These are phyloP conservation scores for Citrus medica DNA, from an alignment of 345 rosid species.

Conservation along the genomic window DNA sequence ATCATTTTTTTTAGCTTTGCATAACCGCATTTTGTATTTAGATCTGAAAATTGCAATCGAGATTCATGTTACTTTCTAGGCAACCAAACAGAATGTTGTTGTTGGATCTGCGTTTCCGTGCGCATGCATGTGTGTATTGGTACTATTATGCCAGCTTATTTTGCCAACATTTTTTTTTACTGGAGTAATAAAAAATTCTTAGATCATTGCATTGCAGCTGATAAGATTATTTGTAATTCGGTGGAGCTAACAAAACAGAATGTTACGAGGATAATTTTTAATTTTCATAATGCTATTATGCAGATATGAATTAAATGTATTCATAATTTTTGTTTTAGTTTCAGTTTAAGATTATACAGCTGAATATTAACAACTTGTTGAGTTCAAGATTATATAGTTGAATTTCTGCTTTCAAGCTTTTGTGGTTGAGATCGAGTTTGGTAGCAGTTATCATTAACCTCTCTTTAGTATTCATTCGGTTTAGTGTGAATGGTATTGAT, in stretches of 20 bases:
- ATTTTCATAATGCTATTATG: not conserved
- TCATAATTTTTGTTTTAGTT: not conserved
- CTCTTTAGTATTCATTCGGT: not conserved
- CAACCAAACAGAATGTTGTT: not conserved
- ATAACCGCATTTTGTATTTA: not conserved
- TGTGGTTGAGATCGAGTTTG: no score
- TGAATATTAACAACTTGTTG: not conserved
- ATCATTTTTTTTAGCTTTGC: not conserved
- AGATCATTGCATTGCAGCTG: not conserved
- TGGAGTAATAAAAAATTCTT: no score
- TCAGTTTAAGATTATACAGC: not conserved
- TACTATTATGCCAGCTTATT: not conserved
- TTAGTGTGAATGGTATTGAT: not conserved
- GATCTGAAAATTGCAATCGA: constrained; percentile 3
- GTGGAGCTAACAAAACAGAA: not conserved
- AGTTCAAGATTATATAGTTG: not conserved
- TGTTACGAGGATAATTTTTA: not conserved
- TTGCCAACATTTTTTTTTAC: not conserved
- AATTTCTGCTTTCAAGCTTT: not conserved
- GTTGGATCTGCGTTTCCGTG: constrained; percentile 1
- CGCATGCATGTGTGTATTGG: not conserved
- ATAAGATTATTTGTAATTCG: not conserved
- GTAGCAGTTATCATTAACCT: no score
- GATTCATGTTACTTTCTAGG: not conserved
- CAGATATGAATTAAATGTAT: not conserved